Evolutionary conservation across 331 rosid species (phyloP).

Genomic region (Erythrophleum ivorense): DNA sequence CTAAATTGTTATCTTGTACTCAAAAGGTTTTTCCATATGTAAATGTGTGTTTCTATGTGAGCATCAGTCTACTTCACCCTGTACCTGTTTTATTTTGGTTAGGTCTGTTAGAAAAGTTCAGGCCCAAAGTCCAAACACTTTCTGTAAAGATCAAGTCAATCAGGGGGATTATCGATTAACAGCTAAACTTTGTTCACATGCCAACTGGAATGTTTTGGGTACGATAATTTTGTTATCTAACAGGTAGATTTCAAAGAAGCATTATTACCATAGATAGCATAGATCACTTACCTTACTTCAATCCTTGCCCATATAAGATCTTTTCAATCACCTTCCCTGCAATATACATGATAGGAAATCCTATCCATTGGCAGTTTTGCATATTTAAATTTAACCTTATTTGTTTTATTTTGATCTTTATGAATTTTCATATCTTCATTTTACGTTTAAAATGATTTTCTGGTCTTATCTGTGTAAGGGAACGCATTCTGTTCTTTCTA

Average conservation of each 20-base stretch:
- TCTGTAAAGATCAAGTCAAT: slow-evolving; percentile 2
- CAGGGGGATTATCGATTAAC: background rate
- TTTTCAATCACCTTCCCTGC: background rate
- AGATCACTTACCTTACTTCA: background rate
- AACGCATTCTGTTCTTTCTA: background rate
- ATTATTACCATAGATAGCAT: background rate
- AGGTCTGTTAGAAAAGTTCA: background rate
- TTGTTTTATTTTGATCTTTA: background rate
- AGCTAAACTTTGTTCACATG: background rate
- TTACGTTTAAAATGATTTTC: background rate
- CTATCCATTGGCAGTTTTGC: background rate
- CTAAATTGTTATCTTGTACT: background rate
- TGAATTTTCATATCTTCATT: background rate
- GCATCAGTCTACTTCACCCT: background rate
- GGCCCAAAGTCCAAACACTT: background rate
- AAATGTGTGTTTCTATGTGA: background rate
- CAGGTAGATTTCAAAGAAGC: background rate
- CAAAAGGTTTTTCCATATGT: background rate
- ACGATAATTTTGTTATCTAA: background rate
- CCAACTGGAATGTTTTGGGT: background rate
- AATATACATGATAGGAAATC: background rate
- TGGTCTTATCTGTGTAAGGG: background rate
- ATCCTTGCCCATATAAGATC: background rate
- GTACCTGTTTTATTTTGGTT: background rate
- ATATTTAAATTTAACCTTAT: background rate